Percentiles rank a stretch among this genome's conserved stretches.
These are phyloP conservation scores for Ligustrum vulgare DNA, from an alignment of 257 asterid genomes.

Conservation along the genomic window DNA sequence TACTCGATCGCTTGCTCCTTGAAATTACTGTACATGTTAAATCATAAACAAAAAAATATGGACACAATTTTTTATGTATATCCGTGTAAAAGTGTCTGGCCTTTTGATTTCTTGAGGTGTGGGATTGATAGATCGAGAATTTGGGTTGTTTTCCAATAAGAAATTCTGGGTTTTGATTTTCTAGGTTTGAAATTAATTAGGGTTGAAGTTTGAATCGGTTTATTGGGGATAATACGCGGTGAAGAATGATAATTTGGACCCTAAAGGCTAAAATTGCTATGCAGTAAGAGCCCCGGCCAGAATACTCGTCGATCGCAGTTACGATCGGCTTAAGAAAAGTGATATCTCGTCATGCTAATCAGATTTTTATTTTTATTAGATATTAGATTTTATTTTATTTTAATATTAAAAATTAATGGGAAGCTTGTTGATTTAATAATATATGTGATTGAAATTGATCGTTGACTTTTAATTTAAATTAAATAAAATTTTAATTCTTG, in stretches of 20 bases:
- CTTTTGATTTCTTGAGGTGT: neutral
- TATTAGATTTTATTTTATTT: too few relatives aligned
- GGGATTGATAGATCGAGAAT: neutral
- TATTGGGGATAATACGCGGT: neutral
- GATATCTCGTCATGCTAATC: too few relatives aligned
- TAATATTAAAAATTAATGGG: too few relatives aligned
- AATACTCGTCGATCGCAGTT: neutral
- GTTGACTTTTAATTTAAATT: too few relatives aligned
- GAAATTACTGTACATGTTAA: constrained; percentile 89
- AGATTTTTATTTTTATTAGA: too few relatives aligned
- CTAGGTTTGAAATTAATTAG: neutral
- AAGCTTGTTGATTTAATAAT: too few relatives aligned
- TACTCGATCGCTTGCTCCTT: constrained; percentile 97
- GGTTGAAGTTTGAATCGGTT: neutral
- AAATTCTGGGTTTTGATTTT: constrained; percentile 15
- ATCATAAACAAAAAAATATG: constrained; percentile 28
- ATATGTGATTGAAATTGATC: too few relatives aligned
- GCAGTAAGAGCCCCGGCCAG: neutral
- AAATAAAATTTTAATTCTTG: too few relatives aligned
- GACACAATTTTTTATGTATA: neutral
- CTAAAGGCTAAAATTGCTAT: neutral
- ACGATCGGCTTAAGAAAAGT: neutral
- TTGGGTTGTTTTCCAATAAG: neutral
- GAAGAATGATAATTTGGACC: neutral
- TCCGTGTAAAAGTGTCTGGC: neutral